Evolutionary conservation across 148 eudicot species (phyloP), one percentile per base, ranked within the genome.

Genomic region (Amaranthus hypochondriacus): DNA sequence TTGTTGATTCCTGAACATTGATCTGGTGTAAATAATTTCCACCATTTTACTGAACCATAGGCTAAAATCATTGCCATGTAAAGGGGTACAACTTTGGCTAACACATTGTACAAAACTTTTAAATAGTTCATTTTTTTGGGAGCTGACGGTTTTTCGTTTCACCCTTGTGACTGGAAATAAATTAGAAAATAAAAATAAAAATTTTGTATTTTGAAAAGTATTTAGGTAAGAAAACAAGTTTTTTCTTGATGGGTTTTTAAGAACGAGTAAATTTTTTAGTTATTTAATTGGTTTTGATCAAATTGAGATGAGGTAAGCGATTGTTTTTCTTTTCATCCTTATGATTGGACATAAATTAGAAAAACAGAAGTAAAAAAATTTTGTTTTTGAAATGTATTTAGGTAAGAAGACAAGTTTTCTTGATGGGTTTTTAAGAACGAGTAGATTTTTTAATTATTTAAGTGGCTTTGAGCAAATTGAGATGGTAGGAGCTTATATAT

Each of bases 51-150:
- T 18, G 62, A 58, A 9, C 62, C 14, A 61, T 61, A 61, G 9
- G 64, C 64, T 61, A 39, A 8, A 6, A 61, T 61, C 28, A 61
- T n/a, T 61, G 39, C 64, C 9, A 61, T 46, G 39, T 61, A 61
- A 44, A 64, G 68, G 5, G 68, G 68, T 64, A 64, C 46, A 12
- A 64, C 49, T 12, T 46, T 46, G 13, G 68, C 12, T 64, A 64
- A 21, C 47, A 64, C 15, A 46, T 46, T 44, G 46, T 64, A 64
- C 47, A 64, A 11, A 12, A 11, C 47, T 12, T 46, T 64, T 50
- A 49, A 64, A 3, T 49, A 11, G 1, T 44, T 64, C 68, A 64
- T 64, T 21, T 46, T 64, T 13, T 5, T 64, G 66, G 42, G 48
- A 9, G 6, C 39, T 4, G 6, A 14, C 7, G 9, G 2, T 13